phyloP scores from a whole-genome alignment of 2,329 filamentous ascomycete species.

The Sarocladiaceae sp. region DNA sequence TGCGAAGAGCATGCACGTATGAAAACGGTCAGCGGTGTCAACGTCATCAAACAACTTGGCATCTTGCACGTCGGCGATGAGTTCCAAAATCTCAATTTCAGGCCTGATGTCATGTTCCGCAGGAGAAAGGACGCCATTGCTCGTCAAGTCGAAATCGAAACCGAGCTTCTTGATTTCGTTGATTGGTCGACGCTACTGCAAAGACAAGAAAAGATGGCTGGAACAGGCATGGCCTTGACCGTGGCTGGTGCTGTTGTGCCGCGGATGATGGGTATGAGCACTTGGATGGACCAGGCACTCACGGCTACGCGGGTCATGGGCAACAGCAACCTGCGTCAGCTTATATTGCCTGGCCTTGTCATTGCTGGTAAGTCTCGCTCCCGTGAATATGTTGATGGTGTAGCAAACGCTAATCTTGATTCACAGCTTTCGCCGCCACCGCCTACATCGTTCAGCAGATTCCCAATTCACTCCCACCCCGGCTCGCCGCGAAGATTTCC shows the following conservation, averaged over 20 bases:
- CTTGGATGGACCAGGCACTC: slow-evolving; percentile 85
- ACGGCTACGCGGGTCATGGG: slow-evolving; percentile 78
- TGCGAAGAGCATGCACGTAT: slow-evolving; percentile 85
- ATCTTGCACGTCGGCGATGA: slow-evolving; percentile 84
- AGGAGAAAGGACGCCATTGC: slow-evolving; percentile 76
- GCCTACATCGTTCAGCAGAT: slow-evolving; percentile 84
- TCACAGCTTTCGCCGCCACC: slow-evolving; percentile 64
- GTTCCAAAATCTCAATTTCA: slow-evolving; percentile 82
- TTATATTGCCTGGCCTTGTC: slow-evolving; percentile 77
- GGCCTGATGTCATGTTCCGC: slow-evolving; percentile 90
- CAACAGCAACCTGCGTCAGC: slow-evolving; percentile 71
- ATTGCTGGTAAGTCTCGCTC: slow-evolving; percentile 63
- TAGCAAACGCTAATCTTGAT: slow-evolving; percentile 17
- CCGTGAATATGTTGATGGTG: slow-evolving; percentile 8
- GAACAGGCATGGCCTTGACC: slow-evolving; percentile 91
- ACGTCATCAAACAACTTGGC: slow-evolving; percentile 82
- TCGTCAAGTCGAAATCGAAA: slow-evolving; percentile 79
- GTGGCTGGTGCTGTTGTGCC: slow-evolving; percentile 81
- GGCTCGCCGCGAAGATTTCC: slow-evolving; percentile 80
- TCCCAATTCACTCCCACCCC: slow-evolving; percentile 80
- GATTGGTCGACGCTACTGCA: slow-evolving; percentile 80
- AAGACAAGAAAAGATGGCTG: slow-evolving; percentile 88
- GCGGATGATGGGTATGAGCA: slow-evolving; percentile 74
- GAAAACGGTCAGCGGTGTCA: slow-evolving; percentile 76
- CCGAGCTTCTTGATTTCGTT: slow-evolving; percentile 91